Evolutionary conservation across 2,329 filamentous ascomycete species (phyloP).

Genomic region (Magnaporthiopsis rhizophila): DNA sequence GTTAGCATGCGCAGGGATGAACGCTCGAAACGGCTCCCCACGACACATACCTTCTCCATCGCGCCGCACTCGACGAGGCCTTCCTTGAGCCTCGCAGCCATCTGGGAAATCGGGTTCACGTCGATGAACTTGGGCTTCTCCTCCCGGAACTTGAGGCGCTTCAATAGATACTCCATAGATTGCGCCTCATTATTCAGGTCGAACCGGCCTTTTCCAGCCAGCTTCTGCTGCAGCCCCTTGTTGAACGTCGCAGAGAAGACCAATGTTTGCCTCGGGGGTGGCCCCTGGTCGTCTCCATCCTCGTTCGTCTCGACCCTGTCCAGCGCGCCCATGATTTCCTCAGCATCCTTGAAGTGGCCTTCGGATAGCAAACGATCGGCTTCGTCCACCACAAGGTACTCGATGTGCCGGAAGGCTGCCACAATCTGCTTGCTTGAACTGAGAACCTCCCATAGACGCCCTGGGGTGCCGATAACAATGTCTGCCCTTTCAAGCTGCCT

Average conservation of each 20-base stretch:
- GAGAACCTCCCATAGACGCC: slow-evolving; percentile 89
- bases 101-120: slow-evolving; percentile 79
- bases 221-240: slow-evolving; percentile 81
- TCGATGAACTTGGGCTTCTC: slow-evolving; percentile 85
- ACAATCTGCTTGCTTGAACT: slow-evolving; percentile 65
- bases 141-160: slow-evolving; percentile 80
- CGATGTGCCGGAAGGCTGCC: slow-evolving; percentile 60
- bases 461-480: slow-evolving; percentile 88
- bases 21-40: background rate
- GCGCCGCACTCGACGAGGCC: slow-evolving; percentile 86
- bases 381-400: slow-evolving; percentile 86
- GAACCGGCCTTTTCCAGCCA: slow-evolving; percentile 66
- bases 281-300: slow-evolving; percentile 39
- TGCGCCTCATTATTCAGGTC: slow-evolving; percentile 65
- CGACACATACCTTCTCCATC: slow-evolving; percentile 70
- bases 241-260: slow-evolving; percentile 97
- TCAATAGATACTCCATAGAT: slow-evolving; percentile 86
- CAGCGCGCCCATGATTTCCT: slow-evolving; percentile 75
- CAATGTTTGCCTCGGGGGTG: slow-evolving; percentile 65
- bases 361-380: slow-evolving; percentile 87
- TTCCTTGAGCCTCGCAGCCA: slow-evolving; percentile 80
- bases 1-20: slow-evolving; percentile 12
- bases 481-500: slow-evolving; percentile 76
- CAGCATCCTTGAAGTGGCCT: slow-evolving; percentile 90
- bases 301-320: slow-evolving; percentile 61